Conservation (phyloP, 2,329 filamentous ascomycete species). For the Ophiostoma pallidulum region DNA sequence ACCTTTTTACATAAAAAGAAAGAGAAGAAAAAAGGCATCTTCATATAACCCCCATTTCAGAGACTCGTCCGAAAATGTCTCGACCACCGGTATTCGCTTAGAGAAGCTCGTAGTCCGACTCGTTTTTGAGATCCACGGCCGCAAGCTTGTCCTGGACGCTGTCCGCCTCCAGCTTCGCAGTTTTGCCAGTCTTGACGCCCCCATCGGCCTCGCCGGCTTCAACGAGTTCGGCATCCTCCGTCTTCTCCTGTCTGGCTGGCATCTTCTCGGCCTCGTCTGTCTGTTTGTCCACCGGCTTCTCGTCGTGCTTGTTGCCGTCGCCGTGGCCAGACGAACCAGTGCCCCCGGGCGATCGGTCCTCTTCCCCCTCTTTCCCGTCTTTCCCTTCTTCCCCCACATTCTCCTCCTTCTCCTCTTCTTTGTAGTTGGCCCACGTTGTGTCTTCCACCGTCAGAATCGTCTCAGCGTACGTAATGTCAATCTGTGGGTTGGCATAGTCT, state of each 20-base stretch:
- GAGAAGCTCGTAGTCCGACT: too few relatives aligned
- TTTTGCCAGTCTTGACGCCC: too few relatives aligned
- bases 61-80: too few relatives aligned
- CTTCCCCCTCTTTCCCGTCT: background rate
- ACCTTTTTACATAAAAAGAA: too few relatives aligned
- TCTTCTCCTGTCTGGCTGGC: background rate
- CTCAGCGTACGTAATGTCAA: constrained; percentile 17
- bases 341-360: too few relatives aligned
- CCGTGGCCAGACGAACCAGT: too few relatives aligned
- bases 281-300: background rate
- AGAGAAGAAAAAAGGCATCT: background rate
- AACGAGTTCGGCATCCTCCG: background rate
- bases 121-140: too few relatives aligned
- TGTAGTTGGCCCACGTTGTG: constrained; percentile 5
- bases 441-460: background rate
- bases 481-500: constrained; percentile 20
- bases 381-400: background rate
- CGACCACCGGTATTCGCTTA: too few relatives aligned
- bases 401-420: background rate
- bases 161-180: too few relatives aligned
- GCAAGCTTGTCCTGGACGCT: too few relatives aligned
- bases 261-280: background rate
- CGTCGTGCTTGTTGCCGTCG: background rate
- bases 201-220: too few relatives aligned
- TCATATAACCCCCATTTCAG: background rate